Evolutionary conservation across 331 rosid species (phyloP), one percentile per base, ranked within the genome.

Genomic region (Ulmus americana): DNA sequence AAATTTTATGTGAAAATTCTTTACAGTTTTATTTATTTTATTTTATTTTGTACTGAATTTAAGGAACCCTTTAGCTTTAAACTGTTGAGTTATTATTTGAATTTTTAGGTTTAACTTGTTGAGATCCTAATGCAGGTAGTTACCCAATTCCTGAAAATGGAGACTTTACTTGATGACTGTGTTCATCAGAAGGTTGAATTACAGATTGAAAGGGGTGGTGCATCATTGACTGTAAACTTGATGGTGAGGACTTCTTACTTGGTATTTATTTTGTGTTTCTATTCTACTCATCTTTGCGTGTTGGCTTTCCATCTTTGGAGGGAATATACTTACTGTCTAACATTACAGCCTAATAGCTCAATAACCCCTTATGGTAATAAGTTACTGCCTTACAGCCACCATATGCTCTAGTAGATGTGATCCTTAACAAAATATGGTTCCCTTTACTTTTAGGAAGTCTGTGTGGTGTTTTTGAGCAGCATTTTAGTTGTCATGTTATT

Each of bases 101-200:
- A 8, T 9, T 10, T 45, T 35, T 52, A 18, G 39, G 50, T 66
- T 49, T 71, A 49, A 81, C 54, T 8, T 49, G 15, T 6, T 45
- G 62, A 71, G 65, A 63, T 67, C 57, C 46, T 47, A 62, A 63
- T 80, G 82, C 86, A 92, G 98, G 98, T 92, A 28, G 65, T 82
- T 52, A 92, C 96, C 35, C 98, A 92, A 74, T 92, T 92, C 77
- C 81, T 92, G 67, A 92, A 89, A 76, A 56, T 92, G 84, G 97
- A 89, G 88, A 82, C 88, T 56, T 70, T 92, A 72, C 83, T 89
- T 72, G 97, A 92, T 86, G 98, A 86, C 67, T 86, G 86, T 77
- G 97, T 89, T 51, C 76, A 79, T 68, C 80, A 80, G 72, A 78
- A 76, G 69, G 78, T 92, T 65, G 95, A 83, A 67, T 71, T 92